Conservation (phyloP, 225 moss, liverwort and hornwort species). For the Neckera pumila region DNA sequence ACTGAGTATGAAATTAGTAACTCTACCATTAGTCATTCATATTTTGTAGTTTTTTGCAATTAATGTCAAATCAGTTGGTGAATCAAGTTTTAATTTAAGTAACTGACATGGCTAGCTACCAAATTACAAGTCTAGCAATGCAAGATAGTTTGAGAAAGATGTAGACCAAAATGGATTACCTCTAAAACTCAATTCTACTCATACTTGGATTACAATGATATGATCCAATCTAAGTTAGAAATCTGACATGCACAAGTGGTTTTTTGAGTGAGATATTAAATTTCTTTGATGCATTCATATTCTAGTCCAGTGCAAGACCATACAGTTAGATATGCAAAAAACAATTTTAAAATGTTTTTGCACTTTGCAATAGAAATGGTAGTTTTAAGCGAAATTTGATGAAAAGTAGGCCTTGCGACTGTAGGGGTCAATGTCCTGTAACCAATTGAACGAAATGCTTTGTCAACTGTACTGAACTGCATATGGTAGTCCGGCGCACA, state of each 20-base stretch:
- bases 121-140: background rate
- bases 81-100: background rate
- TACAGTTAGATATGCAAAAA: too few relatives aligned
- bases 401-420: too few relatives aligned
- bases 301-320: background rate
- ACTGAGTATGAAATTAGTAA: background rate
- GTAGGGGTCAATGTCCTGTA: too few relatives aligned
- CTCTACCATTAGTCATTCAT: background rate
- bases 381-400: too few relatives aligned
- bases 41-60: background rate
- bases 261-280: background rate
- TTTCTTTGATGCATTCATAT: too few relatives aligned
- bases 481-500: too few relatives aligned
- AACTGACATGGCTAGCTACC: background rate
- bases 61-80: background rate
- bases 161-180: background rate
- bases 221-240: background rate
- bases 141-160: background rate
- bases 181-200: background rate
- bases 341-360: too few relatives aligned
- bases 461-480: too few relatives aligned
- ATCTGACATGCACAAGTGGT: too few relatives aligned
- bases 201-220: background rate
- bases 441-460: background rate
- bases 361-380: too few relatives aligned